Evolutionary conservation across 2,329 filamentous ascomycete species (phyloP).

Genomic region (Neopestalotiopsis clavispora): DNA sequence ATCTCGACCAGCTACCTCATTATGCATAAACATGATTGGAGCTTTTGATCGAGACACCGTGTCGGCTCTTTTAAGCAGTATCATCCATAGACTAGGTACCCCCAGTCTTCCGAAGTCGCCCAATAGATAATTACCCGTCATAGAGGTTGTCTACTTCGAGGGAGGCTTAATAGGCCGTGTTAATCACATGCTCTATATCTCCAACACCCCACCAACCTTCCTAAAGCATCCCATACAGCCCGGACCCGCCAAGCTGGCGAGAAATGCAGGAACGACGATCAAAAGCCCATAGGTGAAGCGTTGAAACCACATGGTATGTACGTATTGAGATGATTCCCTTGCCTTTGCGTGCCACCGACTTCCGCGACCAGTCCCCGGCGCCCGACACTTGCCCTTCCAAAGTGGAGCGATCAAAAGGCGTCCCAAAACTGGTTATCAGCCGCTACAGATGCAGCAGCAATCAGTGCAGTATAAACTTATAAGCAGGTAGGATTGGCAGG

Average conservation of each 20-base stretch:
- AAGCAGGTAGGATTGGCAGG: slow-evolving; percentile 10
- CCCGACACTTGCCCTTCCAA: not conserved
- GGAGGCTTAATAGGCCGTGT: slow-evolving; percentile 1
- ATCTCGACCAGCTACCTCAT: not conserved
- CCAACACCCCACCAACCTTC: slow-evolving; percentile 2
- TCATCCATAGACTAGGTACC: not conserved
- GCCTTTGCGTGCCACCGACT: not conserved
- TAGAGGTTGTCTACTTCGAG: not conserved
- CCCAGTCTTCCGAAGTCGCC: not conserved
- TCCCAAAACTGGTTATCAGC: not conserved
- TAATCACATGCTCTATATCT: slow-evolving; percentile 6
- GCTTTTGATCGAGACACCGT: not conserved
- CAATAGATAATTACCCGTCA: not conserved
- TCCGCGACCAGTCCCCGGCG: slow-evolving; percentile 1
- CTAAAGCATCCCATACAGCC: not conserved
- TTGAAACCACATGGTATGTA: no score
- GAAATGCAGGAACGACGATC: slow-evolving; percentile 11
- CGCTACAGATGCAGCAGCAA: not conserved
- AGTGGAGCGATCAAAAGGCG: not conserved
- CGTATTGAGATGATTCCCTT: not conserved
- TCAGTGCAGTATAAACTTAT: not conserved
- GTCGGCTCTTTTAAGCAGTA: not conserved
- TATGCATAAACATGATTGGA: not conserved
- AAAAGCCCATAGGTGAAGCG: not conserved
- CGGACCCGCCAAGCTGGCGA: slow-evolving; percentile 1